A percentile compares a stretch with the other conserved stretches of the same genome.
Conservation (phyloP, 106 monocot genomes). For the Ottelia alismoides region DNA sequence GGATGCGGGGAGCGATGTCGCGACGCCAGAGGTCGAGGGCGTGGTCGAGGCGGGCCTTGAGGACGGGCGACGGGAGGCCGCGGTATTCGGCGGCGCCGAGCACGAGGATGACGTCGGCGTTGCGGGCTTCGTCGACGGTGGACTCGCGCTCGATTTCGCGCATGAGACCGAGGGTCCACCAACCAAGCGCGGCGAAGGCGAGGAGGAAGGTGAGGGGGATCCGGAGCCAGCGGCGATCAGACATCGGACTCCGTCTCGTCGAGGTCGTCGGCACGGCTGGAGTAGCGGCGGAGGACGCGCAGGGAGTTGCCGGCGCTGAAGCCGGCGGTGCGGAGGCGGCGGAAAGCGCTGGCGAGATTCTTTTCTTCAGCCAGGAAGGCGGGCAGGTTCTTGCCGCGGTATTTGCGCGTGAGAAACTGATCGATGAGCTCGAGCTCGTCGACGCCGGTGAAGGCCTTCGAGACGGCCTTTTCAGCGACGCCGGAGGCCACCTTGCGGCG, state of each 20-base stretch:
- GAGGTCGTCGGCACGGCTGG: background rate
- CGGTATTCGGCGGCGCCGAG: background rate
- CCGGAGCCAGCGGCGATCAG: background rate
- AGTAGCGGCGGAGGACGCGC: background rate
- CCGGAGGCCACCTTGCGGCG: too few relatives aligned
- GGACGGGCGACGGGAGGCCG: background rate
- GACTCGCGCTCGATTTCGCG: background rate
- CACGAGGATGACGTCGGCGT: background rate
- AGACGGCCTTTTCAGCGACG: too few relatives aligned
- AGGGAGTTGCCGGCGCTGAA: background rate
- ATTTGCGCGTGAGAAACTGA: too few relatives aligned
- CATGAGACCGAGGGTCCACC: background rate
- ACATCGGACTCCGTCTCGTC: background rate
- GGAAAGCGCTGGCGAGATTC: too few relatives aligned
- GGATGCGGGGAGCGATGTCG: too few relatives aligned
- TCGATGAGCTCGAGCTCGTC: too few relatives aligned
- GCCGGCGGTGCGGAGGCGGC: too few relatives aligned
- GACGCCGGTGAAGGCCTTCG: too few relatives aligned
- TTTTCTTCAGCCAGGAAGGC: too few relatives aligned
- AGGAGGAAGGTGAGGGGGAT: background rate
- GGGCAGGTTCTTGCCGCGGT: too few relatives aligned
- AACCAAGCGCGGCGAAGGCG: background rate
- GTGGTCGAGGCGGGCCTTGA: background rate
- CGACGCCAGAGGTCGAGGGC: background rate
- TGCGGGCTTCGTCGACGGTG: background rate